Conservation (phyloP, 345 rosid species). For the Boechera stricta region DNA sequence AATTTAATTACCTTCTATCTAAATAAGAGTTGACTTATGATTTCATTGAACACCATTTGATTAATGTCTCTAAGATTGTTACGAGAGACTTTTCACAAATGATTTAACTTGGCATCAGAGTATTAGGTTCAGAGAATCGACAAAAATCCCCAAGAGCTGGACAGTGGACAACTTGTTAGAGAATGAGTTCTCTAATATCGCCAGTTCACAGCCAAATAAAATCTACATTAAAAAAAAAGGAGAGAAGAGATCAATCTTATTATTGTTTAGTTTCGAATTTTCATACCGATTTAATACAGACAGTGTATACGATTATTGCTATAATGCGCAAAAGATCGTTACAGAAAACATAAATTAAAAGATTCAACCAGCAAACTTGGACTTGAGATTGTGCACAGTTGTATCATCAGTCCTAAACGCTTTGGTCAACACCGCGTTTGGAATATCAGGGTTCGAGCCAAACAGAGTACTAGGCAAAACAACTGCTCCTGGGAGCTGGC, state of each 20-base stretch:
- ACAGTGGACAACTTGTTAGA: neutral
- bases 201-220: neutral
- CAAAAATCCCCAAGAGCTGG: no score
- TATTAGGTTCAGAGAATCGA: no score
- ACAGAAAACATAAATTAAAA: neutral
- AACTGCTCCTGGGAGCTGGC: conserved; percentile 65
- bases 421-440: conserved; percentile 60
- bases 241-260: neutral
- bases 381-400: conserved; percentile 53
- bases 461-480: conserved; percentile 51
- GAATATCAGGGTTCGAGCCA: conserved; percentile 61
- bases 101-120: neutral
- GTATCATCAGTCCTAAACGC: conserved; percentile 57
- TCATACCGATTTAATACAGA: neutral
- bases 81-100: conserved; percentile 12
- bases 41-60: neutral
- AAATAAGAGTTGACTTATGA: neutral
- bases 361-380: conserved; percentile 52
- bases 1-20: neutral
- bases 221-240: neutral
- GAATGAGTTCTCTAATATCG: neutral
- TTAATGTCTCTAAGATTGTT: conserved; percentile 3
- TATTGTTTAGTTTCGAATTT: neutral
- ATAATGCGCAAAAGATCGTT: neutral
- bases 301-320: neutral